Percentiles rank a stretch among this genome's conserved stretches.
phyloP scores from a whole-genome alignment of 208 protist species.

The Crithidia fasciculata region DNA sequence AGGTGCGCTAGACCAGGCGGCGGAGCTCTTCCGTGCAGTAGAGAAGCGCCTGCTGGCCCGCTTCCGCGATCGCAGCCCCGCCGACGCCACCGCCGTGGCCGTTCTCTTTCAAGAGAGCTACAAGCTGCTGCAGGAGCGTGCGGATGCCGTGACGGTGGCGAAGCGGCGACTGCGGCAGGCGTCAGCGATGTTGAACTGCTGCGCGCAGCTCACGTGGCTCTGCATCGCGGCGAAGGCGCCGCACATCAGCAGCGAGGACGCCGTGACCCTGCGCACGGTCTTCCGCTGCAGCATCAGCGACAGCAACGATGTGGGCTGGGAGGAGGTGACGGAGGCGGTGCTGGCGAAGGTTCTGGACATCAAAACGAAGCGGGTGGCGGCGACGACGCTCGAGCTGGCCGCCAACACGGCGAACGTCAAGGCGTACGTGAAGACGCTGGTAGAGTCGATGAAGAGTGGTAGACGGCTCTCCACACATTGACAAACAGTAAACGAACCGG shows the following conservation, averaged over 20 bases:
- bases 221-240: slow-evolving; percentile 41
- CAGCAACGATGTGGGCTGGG: slow-evolving; percentile 80
- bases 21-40: slow-evolving; percentile 81
- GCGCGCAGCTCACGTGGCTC: slow-evolving; percentile 79
- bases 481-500: background rate
- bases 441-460: slow-evolving; percentile 37
- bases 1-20: slow-evolving; percentile 46
- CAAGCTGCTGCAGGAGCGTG: slow-evolving; percentile 50
- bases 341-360: slow-evolving; percentile 72
- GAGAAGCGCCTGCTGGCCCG: slow-evolving; percentile 92
- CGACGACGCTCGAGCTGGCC: slow-evolving; percentile 33
- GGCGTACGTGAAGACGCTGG: slow-evolving; percentile 56
- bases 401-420: slow-evolving; percentile 63
- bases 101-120: slow-evolving; percentile 87
- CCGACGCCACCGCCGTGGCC: slow-evolving; percentile 67
- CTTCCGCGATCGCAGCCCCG: slow-evolving; percentile 91
- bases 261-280: slow-evolving; percentile 49
- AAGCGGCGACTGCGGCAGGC: slow-evolving; percentile 56
- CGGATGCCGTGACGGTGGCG: slow-evolving; percentile 45
- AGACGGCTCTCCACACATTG: background rate
- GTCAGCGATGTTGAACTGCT: slow-evolving; percentile 73
- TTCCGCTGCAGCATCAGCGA: slow-evolving; percentile 65
- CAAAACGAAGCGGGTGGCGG: slow-evolving; percentile 22
- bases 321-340: slow-evolving; percentile 84
- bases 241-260: slow-evolving; percentile 15